Percentiles rank a stretch among this genome's conserved stretches.
Evolutionary conservation across 75 land plant species (phyloP).

Genomic region (Pseudotsuga menziesii): DNA sequence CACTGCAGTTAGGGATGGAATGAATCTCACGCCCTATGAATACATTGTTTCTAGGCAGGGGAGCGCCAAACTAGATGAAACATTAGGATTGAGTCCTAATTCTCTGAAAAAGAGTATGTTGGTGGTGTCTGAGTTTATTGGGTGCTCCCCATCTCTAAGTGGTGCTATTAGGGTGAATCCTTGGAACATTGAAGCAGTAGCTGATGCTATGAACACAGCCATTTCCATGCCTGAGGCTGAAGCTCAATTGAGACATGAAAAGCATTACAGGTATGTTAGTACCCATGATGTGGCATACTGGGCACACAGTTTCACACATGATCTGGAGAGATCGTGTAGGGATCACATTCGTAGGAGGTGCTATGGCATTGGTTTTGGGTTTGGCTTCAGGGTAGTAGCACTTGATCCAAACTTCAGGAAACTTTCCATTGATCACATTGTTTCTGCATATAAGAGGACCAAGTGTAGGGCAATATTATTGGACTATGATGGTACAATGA

Average conservation of each 20-base stretch:
- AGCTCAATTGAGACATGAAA: constrained; percentile 62
- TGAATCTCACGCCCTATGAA: constrained; percentile 82
- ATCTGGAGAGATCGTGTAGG: constrained; percentile 55
- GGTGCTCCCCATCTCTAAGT: constrained; percentile 75
- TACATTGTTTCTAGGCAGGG: constrained; percentile 70
- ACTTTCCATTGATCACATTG: constrained; percentile 65
- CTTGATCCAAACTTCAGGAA: constrained; percentile 68
- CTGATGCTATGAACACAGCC: constrained; percentile 71
- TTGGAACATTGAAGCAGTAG: constrained; percentile 72
- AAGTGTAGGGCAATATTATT: constrained; percentile 58
- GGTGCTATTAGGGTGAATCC: constrained; percentile 80
- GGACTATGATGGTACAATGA: constrained; percentile 75
- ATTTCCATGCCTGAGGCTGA: constrained; percentile 45
- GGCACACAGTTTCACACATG: constrained; percentile 68
- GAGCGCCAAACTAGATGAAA: constrained; percentile 34
- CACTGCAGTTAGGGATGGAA: constrained; percentile 80
- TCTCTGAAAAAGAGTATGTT: constrained; percentile 60
- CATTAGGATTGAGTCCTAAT: constrained; percentile 15
- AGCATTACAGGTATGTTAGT: constrained; percentile 67
- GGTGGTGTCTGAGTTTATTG: constrained; percentile 72
- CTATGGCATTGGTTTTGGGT: constrained; percentile 79
- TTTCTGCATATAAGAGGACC: constrained; percentile 64
- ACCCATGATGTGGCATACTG: constrained; percentile 78
- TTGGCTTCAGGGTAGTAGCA: constrained; percentile 65
- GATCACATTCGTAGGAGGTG: constrained; percentile 61